Conservation (phyloP, 306 rosid genomes). For the Fragaria ananassa region DNA sequence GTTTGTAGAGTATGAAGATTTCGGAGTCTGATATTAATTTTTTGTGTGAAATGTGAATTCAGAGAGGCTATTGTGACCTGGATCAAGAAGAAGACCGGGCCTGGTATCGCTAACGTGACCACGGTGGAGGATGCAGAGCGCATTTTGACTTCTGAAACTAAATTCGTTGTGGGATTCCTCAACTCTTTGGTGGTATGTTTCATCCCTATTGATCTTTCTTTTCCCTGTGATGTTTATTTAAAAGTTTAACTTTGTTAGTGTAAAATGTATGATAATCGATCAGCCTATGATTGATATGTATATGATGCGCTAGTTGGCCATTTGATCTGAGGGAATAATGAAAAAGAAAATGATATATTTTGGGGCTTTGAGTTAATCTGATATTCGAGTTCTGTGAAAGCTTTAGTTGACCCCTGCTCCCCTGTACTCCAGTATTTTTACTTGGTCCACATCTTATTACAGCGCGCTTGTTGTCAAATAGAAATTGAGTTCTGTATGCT, state of each 20-base stretch:
- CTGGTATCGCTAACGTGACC: slow-evolving; percentile 77
- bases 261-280: neutral
- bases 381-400: neutral
- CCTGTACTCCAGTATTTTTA: neutral
- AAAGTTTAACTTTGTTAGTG: neutral
- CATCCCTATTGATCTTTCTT: neutral
- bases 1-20: neutral
- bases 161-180: slow-evolving; percentile 81
- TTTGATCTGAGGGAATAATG: neutral
- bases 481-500: neutral
- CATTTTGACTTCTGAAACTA: slow-evolving; percentile 62
- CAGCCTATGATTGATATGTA: neutral
- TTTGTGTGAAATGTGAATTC: neutral
- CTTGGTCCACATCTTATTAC: neutral
- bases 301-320: neutral
- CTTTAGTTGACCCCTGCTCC: neutral
- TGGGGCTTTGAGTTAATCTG: neutral
- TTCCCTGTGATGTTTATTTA: neutral
- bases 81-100: slow-evolving; percentile 96
- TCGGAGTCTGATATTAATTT: neutral
- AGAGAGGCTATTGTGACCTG: slow-evolving; percentile 85
- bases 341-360: neutral
- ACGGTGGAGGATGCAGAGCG: slow-evolving; percentile 71
- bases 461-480: neutral
- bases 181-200: slow-evolving; percentile 83